phyloP scores from a whole-genome alignment of 108 stramenopile species.

The Aurantiochytrium sp. region DNA sequence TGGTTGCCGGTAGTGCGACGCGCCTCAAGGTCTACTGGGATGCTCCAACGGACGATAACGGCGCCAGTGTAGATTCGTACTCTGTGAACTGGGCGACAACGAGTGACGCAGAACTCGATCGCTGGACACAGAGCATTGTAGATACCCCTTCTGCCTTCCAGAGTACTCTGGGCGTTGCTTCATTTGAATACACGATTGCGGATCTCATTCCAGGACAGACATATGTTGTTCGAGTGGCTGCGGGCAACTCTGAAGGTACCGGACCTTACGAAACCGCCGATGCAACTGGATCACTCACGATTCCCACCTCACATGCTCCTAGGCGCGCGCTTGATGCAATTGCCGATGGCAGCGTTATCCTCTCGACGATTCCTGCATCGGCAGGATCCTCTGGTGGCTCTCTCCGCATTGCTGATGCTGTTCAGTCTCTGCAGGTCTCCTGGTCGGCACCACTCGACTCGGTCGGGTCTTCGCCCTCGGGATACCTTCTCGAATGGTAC shows the following conservation, averaged over 20 bases:
- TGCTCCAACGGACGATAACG: not conserved
- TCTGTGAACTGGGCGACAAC: not conserved
- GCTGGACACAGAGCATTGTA: not conserved
- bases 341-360: constrained; percentile 35
- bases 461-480: constrained; percentile 50
- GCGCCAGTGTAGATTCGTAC: not conserved
- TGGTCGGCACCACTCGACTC: constrained; percentile 40
- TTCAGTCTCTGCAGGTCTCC: constrained; percentile 54
- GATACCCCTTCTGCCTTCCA: not conserved
- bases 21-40: not conserved
- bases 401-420: constrained; percentile 58
- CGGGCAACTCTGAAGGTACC: constrained; percentile 27
- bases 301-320: constrained; percentile 36
- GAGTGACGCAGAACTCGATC: not conserved
- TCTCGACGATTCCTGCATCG: constrained; percentile 26
- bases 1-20: not conserved
- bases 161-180: not conserved
- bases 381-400: constrained; percentile 24
- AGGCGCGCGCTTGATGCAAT: constrained; percentile 43
- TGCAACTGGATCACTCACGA: not conserved
- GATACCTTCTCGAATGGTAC: constrained; percentile 66
- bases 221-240: constrained; percentile 46
- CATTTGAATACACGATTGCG: constrained; percentile 43
- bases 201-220: constrained; percentile 45
- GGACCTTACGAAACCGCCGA: constrained; percentile 22